Evolutionary conservation across 2,329 filamentous ascomycete genomes (phyloP), one percentile per base, ranked within the genome.

Genomic region (Ascosphaera pollenicola): DNA sequence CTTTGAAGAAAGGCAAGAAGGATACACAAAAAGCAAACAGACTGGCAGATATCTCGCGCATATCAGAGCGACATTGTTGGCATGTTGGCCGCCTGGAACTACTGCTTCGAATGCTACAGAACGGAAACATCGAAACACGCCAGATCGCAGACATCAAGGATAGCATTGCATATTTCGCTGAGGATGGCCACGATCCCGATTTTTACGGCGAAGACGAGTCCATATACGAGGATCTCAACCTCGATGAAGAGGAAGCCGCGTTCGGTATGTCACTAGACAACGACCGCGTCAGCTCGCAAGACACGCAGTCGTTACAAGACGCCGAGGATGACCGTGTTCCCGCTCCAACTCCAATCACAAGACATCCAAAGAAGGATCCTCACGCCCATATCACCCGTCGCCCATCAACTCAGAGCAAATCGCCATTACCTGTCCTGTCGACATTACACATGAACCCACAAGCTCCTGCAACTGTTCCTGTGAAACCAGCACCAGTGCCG

Each of bases 31-130:
- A 91, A 59, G 76, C 80, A 2, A 87, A 93, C 46, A 76, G 87
- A 43, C 75, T 95, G 63, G 73, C 82, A 40, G 79, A 89, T 54
- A 78, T 98, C 47, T 79, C 92, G 51, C 66, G 70, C 43, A 67
- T 77, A 50, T 83, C 85, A 48, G 89, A 98, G 56, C 75, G 79
- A 49, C 87, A 95, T 65, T 94, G 93, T 60, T 95, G 83, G 80
- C 89, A 98, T 55, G 80, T 92, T 54, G 73, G 75, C 46, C 93
- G 92, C 55, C 68, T 98, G 45, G 89, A 98, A 60, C 68, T 95
- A 42, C 74, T 95, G 51, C 73, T 87, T 50, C 75, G 89, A 48
- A 81, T 83, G 19, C 63, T 98, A 47, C 85, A 95, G 54, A 98
- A 98, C 53, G 87, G 84, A 41, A 82, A 78, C 45, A 72, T 95